Evolutionary conservation across 768 basidiomycete genomes (phyloP).

Genomic region (Trametes punicea): DNA sequence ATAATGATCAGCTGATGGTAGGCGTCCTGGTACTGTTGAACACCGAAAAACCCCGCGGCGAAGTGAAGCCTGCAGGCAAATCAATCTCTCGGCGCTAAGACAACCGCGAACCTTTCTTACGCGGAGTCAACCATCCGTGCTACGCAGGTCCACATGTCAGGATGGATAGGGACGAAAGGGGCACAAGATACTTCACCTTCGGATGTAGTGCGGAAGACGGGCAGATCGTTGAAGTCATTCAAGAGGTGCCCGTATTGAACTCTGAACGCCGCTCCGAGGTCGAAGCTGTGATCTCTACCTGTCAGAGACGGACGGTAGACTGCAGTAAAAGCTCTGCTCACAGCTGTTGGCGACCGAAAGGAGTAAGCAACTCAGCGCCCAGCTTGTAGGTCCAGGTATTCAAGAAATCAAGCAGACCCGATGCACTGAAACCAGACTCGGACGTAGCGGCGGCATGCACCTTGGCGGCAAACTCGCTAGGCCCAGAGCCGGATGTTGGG

Average conservation of each 20-base stretch:
- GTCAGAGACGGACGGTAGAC: neutral
- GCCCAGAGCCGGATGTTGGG: conserved; percentile 32
- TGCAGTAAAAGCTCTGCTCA: neutral
- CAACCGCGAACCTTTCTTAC: conserved; percentile 17
- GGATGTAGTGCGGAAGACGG: conserved; percentile 49
- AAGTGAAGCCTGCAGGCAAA: conserved; percentile 37
- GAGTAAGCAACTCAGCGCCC: conserved; percentile 45
- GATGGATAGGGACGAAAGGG: too few relatives aligned
- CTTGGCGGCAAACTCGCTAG: conserved; percentile 28
- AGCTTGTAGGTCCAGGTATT: conserved; percentile 46
- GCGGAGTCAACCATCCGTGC: conserved; percentile 36
- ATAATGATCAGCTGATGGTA: conserved; percentile 49
- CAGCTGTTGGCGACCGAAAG: conserved; percentile 45
- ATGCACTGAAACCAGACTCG: conserved; percentile 30
- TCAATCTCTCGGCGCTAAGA: conserved; percentile 23
- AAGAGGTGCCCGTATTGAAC: conserved; percentile 47
- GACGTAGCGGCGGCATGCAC: conserved; percentile 25
- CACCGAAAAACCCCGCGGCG: conserved; percentile 48
- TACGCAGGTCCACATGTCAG: conserved; percentile 2
- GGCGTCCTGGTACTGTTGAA: conserved; percentile 37
- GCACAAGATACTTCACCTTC: too few relatives aligned
- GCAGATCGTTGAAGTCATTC: conserved; percentile 39
- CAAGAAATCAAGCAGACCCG: conserved; percentile 40
- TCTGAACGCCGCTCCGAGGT: conserved; percentile 43
- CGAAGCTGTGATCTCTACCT: conserved; percentile 19